phyloP scores from a whole-genome alignment of 2,329 filamentous ascomycete species.

The Calcarisporium arbuscula region DNA sequence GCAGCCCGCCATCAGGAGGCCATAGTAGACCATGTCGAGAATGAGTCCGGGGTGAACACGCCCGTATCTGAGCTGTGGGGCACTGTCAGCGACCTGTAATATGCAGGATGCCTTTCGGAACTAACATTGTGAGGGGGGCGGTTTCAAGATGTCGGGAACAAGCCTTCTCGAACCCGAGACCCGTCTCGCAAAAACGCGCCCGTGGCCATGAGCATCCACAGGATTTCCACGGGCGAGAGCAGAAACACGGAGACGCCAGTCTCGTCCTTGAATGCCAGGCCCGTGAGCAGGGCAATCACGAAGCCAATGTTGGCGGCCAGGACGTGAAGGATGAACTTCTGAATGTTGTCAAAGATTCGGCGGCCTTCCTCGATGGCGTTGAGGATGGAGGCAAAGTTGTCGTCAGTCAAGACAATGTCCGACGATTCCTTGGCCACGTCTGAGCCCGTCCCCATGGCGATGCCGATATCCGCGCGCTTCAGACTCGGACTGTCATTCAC shows the following conservation, averaged over 20 bases:
- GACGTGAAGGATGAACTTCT: constrained; percentile 63
- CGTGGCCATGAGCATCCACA: constrained; percentile 72
- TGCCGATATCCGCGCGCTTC: constrained; percentile 61
- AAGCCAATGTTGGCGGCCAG: constrained; percentile 63
- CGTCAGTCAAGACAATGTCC: constrained; percentile 61
- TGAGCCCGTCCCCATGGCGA: constrained; percentile 63
- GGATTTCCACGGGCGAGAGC: constrained; percentile 62
- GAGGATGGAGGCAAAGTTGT: constrained; percentile 50
- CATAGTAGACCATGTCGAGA: constrained; percentile 57
- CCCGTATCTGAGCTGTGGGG: constrained; percentile 33
- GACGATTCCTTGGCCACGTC: constrained; percentile 64
- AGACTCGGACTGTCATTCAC: constrained; percentile 65
- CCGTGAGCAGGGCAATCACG: constrained; percentile 59
- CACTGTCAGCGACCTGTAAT: too few species aligned
- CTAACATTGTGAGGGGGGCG: constrained; percentile 56
- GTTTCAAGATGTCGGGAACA: constrained; percentile 57
- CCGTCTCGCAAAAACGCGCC: constrained; percentile 66
- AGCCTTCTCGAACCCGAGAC: constrained; percentile 64
- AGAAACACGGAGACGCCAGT: constrained; percentile 62
- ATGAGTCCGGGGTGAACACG: constrained; percentile 61
- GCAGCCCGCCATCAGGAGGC: constrained; percentile 56
- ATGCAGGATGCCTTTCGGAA: too few species aligned
- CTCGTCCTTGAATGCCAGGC: constrained; percentile 61
- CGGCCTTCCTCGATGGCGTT: constrained; percentile 56
- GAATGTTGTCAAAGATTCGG: constrained; percentile 64